phyloP scores from a whole-genome alignment of 805 yeast species.

The Candida ponderosae region DNA sequence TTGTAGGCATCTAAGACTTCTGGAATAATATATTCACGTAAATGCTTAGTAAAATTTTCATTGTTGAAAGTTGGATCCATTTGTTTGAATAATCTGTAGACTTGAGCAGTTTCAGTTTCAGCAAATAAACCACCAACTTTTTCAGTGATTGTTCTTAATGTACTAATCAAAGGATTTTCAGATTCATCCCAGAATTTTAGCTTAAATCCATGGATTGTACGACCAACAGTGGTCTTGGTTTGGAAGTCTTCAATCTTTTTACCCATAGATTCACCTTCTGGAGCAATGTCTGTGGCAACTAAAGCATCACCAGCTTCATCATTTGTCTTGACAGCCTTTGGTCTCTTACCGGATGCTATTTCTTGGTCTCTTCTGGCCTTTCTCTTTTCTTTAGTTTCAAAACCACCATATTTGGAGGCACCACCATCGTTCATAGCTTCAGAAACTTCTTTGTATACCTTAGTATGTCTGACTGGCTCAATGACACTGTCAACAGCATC shows the following conservation, averaged over 20 bases:
- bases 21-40: constrained; percentile 89
- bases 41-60: constrained; percentile 70
- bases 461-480: constrained; percentile 90
- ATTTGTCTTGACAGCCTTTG: constrained; percentile 65
- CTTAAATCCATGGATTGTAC: constrained; percentile 49
- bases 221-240: constrained; percentile 64
- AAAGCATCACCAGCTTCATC: constrained; percentile 78
- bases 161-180: constrained; percentile 82
- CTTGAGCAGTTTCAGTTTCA: constrained; percentile 94
- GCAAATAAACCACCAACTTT: constrained; percentile 75
- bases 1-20: constrained; percentile 94
- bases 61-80: constrained; percentile 85
- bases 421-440: constrained; percentile 92
- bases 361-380: constrained; percentile 60
- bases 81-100: constrained; percentile 73
- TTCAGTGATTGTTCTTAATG: constrained; percentile 71
- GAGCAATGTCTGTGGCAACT: constrained; percentile 74
- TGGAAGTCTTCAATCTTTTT: constrained; percentile 62
- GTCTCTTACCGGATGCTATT: constrained; percentile 48
- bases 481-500: constrained; percentile 78
- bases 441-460: constrained; percentile 80
- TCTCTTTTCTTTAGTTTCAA: constrained; percentile 78
- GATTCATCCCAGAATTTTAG: constrained; percentile 80
- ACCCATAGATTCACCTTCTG: constrained; percentile 59
- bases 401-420: constrained; percentile 85